phyloP scores from a whole-genome alignment of 805 yeast species.

The Zygoascus bituminiphila region DNA sequence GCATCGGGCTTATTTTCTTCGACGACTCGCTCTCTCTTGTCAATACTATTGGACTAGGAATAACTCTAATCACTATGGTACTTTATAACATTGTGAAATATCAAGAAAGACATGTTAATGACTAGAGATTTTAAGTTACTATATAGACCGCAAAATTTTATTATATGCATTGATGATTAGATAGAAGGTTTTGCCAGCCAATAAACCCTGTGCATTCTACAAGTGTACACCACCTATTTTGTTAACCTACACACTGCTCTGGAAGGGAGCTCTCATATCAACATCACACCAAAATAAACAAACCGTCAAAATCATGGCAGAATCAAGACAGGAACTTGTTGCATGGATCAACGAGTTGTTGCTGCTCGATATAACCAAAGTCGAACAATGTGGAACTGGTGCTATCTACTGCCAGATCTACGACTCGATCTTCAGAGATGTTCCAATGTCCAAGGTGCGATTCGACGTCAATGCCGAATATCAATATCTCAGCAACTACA shows the following conservation, averaged over 20 bases:
- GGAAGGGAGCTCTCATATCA: too few species aligned
- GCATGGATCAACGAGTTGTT: constrained; percentile 76
- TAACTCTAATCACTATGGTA: constrained; percentile 70
- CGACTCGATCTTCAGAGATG: constrained; percentile 75
- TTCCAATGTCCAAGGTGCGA: constrained; percentile 72
- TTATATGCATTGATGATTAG: too few species aligned
- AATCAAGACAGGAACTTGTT: constrained; percentile 75
- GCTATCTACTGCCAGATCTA: constrained; percentile 90
- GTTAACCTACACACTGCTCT: too few species aligned
- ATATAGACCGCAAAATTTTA: too few species aligned
- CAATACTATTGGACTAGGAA: constrained; percentile 63
- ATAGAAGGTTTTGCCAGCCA: too few species aligned
- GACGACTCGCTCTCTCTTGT: constrained; percentile 61
- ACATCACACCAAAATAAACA: background rate
- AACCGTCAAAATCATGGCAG: constrained; percentile 38
- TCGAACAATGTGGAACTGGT: constrained; percentile 94
- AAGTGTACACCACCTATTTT: too few species aligned
- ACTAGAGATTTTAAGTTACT: too few species aligned
- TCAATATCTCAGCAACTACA: constrained; percentile 73
- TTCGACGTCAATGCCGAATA: constrained; percentile 65
- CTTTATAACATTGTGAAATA: constrained; percentile 41
- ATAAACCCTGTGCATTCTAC: too few species aligned
- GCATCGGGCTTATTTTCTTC: constrained; percentile 53
- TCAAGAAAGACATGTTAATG: background rate
- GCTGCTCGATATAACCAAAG: constrained; percentile 56